Conservation (phyloP, 441 rosid species). For the Pelargonium australe region DNA sequence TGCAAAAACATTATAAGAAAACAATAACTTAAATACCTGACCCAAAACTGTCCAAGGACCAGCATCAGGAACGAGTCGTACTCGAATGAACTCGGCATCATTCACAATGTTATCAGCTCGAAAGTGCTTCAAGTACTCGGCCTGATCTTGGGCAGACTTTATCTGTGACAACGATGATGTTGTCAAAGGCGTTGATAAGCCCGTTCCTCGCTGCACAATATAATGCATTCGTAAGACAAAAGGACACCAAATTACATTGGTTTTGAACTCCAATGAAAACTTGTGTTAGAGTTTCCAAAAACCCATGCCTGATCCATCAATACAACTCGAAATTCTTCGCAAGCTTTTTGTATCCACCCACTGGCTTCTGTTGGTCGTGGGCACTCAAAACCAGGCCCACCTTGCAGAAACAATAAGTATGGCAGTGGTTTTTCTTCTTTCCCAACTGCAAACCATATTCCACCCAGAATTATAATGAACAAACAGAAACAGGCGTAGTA, state of each 20-base stretch:
- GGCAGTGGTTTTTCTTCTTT: constrained; percentile 75
- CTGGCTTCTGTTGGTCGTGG: constrained; percentile 71
- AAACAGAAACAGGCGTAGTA: not conserved
- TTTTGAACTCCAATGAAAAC: constrained; percentile 9
- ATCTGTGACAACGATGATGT: constrained; percentile 76
- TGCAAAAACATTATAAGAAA: constrained; percentile 13
- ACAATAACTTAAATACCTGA: constrained; percentile 47
- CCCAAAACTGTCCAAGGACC: constrained; percentile 82
- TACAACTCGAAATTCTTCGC: constrained; percentile 79
- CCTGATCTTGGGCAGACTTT: constrained; percentile 48
- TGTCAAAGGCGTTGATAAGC: constrained; percentile 75
- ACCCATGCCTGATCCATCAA: constrained; percentile 78
- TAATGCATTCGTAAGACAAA: constrained; percentile 11
- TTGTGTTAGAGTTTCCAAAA: constrained; percentile 11
- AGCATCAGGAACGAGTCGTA: constrained; percentile 68
- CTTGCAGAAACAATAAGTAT: constrained; percentile 69
- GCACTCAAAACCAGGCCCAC: constrained; percentile 91
- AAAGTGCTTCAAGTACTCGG: constrained; percentile 60
- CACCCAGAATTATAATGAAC: not conserved
- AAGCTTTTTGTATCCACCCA: constrained; percentile 78
- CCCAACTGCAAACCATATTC: constrained; percentile 41
- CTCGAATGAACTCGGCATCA: constrained; percentile 80
- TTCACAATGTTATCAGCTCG: constrained; percentile 81
- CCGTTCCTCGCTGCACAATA: constrained; percentile 87
- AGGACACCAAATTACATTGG: constrained; percentile 10